Conservation (phyloP, 2,329 filamentous ascomycete species). For the Zasmidium angulare region DNA sequence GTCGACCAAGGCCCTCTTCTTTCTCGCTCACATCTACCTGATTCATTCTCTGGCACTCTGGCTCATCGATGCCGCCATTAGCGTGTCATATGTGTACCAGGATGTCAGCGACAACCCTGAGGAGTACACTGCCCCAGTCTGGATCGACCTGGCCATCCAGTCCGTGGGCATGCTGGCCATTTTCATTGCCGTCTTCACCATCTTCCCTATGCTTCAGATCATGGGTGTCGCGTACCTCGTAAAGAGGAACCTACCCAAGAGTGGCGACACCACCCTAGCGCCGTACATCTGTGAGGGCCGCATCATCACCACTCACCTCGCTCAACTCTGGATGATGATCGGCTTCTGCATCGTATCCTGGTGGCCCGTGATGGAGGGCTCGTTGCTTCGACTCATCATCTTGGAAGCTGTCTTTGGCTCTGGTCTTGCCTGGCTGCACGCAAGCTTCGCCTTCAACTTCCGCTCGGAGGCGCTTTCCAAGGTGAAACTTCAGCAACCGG, state of each 20-base stretch:
- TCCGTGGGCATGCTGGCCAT: conserved; percentile 13
- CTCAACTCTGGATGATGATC: conserved; percentile 22
- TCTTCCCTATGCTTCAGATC: conserved; percentile 25
- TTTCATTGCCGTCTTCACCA: conserved; percentile 19
- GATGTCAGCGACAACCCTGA: conserved; percentile 15
- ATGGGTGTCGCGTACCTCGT: conserved; percentile 12
- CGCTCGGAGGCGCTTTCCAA: conserved; percentile 9
- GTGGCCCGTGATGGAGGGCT: conserved; percentile 17
- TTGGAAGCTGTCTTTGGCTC: conserved; percentile 20
- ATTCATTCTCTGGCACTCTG: conserved; percentile 16
- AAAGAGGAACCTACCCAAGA: conserved; percentile 1
- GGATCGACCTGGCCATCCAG: conserved; percentile 14
- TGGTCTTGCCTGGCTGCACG: conserved; percentile 21
- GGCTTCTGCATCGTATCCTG: conserved; percentile 19
- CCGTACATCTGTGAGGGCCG: conserved; percentile 18
- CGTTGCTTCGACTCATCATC: conserved; percentile 12
- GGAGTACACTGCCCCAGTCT: conserved; percentile 8
- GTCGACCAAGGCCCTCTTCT: conserved; percentile 13
- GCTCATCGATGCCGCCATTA: conserved; percentile 19
- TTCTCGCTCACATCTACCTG: conserved; percentile 15
- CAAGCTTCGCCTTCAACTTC: conserved; percentile 24
- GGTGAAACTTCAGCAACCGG: conserved; percentile 10
- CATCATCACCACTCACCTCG: conserved; percentile 18
- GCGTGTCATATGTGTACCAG: conserved; percentile 11
- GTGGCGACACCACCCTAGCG: conserved; percentile 10